Base-by-base conservation (phyloP, 2,329 filamentous ascomycete species). In the Talaromyces atroroseus region DNA sequence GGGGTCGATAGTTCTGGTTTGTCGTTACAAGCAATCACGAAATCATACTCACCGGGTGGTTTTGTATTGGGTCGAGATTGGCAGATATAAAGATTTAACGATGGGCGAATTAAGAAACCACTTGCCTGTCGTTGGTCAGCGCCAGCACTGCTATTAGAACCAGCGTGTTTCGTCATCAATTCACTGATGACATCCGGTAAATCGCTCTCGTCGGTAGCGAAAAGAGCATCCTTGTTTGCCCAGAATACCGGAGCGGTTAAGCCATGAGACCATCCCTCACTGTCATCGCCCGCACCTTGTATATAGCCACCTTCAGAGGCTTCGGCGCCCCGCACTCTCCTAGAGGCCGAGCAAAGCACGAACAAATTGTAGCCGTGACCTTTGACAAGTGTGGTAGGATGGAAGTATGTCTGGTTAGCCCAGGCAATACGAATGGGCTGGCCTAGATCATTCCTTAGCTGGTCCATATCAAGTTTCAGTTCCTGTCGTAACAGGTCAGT, bases 231-330 rank as follows among this genome's bases (percentile, higher is more conserved):
- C 44, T 75, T 76, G 63, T 96, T 78, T 2, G 71, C 72, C 94
- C 94, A 99, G 73, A 96, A 99, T 0, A 92, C 61, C 0, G 76
- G 69, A 0, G 92, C 84, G 0, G 89, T 94, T 16, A 97, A 80
- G 0, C 90, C 90, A 53, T 82, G 76, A 1, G 91, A 87, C 94
- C 94, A 99, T 63, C 89, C 90, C 76, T 99, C 94, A 12, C 88
- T 90, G 69, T 99, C 94, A 71, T 99, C 94, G 2, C 88, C 94
- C 0, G 92, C 92, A 51, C 94, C 94, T 73, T 97, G 94, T 58
- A 99, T 87, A 67, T 99, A 99, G 5, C 85, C 86, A 2, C 81
- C 82, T 66, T 87, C 85, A 26, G 83, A 83, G 63, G 82, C 78
- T 68, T 92, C 89, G 2, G 82, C 84, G 12, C 85, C 87, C 1